Percentiles rank a stretch among this genome's conserved stretches.
Conservation (phyloP, 2,329 filamentous ascomycete genomes). For the Botrytis medusae region DNA sequence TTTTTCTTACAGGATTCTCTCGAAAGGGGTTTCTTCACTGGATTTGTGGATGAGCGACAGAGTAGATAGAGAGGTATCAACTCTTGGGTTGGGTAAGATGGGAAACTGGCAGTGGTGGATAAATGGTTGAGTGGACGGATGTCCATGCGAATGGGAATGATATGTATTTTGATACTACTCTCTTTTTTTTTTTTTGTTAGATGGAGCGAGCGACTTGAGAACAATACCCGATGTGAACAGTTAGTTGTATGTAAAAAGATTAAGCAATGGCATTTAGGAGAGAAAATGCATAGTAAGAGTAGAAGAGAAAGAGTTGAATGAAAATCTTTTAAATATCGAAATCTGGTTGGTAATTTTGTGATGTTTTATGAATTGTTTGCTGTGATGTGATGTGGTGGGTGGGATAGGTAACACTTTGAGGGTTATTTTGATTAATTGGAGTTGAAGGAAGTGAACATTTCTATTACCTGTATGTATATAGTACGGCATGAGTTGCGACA, state of each 20-base stretch:
- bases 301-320: not conserved
- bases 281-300: not conserved
- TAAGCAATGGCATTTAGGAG: slow-evolving; percentile 5
- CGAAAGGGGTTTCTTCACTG: not conserved
- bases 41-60: not conserved
- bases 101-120: not conserved
- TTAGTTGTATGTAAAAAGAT: slow-evolving; percentile 7
- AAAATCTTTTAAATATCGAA: not conserved
- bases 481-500: no score
- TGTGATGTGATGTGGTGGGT: not conserved
- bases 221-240: slow-evolving; percentile 14
- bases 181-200: slow-evolving; percentile 6
- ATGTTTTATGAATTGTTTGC: not conserved
- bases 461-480: not conserved
- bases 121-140: not conserved
- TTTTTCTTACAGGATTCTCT: not conserved
- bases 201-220: slow-evolving; percentile 17
- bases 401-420: not conserved
- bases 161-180: slow-evolving; percentile 8
- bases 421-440: not conserved
- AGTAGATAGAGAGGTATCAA: not conserved
- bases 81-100: not conserved
- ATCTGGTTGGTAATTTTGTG: not conserved
- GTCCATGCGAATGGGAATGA: not conserved
- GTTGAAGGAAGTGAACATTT: not conserved